Evolutionary conservation across 2,329 filamentous ascomycete genomes (phyloP), one percentile per base, ranked within the genome.

Genomic region (Penicillium freii): DNA sequence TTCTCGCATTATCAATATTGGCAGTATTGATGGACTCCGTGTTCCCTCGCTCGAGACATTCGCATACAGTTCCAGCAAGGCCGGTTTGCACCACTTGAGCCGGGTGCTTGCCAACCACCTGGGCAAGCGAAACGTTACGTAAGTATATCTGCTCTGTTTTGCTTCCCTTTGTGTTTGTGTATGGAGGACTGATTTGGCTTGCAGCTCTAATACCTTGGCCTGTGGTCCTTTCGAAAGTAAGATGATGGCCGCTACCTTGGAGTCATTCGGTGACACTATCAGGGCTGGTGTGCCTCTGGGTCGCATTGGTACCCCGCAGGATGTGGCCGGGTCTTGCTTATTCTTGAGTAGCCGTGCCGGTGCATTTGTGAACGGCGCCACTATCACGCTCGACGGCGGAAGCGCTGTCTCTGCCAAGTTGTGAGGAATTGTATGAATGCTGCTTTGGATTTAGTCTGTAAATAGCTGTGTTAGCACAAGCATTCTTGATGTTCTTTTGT

Each of bases 271-370:
- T 50, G 80, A 83, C 40, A 73, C 73, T 2, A 74, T 85, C 21
- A 75, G 79, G 43, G 75, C 73, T 0, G 81, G 85, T 4, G 85
- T 88, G 58, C 89, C 89, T 10, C 68, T 91, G 63, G 82, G 84
- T 0, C 77, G 89, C 33, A 88, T 91, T 65, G 89, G 89, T 0
- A 81, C 76, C 19, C 82, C 86, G 0, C 76, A 86, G 69, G 89
- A 92, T 71, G 85, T 90, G 4, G 88, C 87, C 0, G 88, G 88
- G 0, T 81, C 87, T 11, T 90, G 88, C 69, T 73, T 92, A 55
- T 92, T 88, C 73, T 72, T 92, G 69, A 80, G 82, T 39, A 88
- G 87, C 66, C 78, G 82, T 54, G 89, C 88, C 1, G 88, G 89
- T 4, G 77, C 82, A 1, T 88, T 81, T 70, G 79, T 87, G 36